Evolutionary conservation across 1,139 yeast species (phyloP).

Genomic region (Candida dubliniensis): DNA sequence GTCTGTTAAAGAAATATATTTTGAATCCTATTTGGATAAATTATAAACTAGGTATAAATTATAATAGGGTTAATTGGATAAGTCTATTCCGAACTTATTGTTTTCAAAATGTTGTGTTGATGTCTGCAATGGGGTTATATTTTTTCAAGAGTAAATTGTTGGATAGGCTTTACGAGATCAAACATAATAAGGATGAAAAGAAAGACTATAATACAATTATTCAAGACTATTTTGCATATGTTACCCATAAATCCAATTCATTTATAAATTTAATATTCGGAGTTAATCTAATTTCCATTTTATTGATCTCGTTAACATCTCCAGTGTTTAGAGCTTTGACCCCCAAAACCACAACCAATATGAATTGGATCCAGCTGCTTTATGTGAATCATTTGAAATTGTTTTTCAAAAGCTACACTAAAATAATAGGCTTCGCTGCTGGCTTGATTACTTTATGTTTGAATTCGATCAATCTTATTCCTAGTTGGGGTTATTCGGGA

Average conservation of each 20-base stretch:
- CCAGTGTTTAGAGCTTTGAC: constrained; percentile 26
- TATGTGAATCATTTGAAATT: constrained; percentile 24
- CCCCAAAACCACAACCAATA: constrained; percentile 10
- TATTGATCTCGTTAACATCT: constrained; percentile 36
- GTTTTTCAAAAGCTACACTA: constrained; percentile 36
- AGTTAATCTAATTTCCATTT: constrained; percentile 39
- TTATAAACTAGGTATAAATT: constrained; percentile 30
- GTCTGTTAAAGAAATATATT: constrained; percentile 31
- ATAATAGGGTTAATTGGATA: constrained; percentile 31
- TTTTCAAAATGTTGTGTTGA: constrained; percentile 26
- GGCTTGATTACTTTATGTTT: constrained; percentile 31
- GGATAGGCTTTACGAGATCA: constrained; percentile 30
- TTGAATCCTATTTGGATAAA: constrained; percentile 49
- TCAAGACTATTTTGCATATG: constrained; percentile 21
- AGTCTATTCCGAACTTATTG: constrained; percentile 29
- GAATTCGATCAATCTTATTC: constrained; percentile 28
- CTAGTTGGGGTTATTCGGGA: constrained; percentile 24
- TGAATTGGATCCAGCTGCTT: constrained; percentile 8
- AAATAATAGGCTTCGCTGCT: constrained; percentile 35
- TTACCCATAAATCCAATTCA: constrained; percentile 32
- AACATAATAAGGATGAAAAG: constrained; percentile 17
- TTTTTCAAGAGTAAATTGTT: constrained; percentile 26
- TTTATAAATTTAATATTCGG: constrained; percentile 37
- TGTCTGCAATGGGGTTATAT: constrained; percentile 21
- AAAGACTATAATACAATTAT: constrained; percentile 15